These are phyloP conservation scores for Bryoerythrophyllum caledonicum DNA, from an alignment of 225 moss, liverwort and hornwort species.

Conservation along the genomic window DNA sequence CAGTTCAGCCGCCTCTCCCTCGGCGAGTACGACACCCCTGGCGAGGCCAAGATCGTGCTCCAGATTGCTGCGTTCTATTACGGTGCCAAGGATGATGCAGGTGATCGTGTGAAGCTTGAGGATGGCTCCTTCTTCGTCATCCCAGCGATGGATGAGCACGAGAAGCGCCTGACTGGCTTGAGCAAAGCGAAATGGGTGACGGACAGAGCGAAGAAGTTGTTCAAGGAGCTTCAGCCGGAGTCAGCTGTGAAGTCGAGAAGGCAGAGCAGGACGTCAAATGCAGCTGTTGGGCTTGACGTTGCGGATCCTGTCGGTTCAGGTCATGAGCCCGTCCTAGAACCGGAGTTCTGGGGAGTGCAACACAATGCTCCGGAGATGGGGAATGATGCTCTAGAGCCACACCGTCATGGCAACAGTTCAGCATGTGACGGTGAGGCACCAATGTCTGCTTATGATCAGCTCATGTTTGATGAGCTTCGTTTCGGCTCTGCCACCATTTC, in stretches of 20 bases:
- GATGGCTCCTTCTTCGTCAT: background rate
- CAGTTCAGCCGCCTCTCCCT: background rate
- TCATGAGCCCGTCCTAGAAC: too few relatives aligned
- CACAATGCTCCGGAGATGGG: background rate
- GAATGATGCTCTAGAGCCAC: background rate
- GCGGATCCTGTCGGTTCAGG: background rate
- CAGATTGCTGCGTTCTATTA: slow-evolving; percentile 5
- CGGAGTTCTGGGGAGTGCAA: too few relatives aligned
- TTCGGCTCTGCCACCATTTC: background rate
- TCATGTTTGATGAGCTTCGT: background rate
- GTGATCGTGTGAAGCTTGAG: background rate
- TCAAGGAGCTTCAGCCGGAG: background rate
- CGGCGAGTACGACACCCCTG: background rate
- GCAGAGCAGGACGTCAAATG: background rate
- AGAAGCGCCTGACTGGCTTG: background rate
- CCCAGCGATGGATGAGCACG: slow-evolving; percentile 4
- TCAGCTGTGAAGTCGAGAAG: too few relatives aligned
- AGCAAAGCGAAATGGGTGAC: slow-evolving; percentile 7
- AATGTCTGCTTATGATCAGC: background rate
- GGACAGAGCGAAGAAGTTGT: background rate
- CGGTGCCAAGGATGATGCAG: background rate
- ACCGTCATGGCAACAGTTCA: background rate
- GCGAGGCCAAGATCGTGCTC: background rate
- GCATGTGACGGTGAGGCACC: background rate
- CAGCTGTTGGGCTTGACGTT: too few relatives aligned